Evolutionary conservation across 1,284 basidiomycete genomes (phyloP).

Genomic region (Tausonia pullulans): DNA sequence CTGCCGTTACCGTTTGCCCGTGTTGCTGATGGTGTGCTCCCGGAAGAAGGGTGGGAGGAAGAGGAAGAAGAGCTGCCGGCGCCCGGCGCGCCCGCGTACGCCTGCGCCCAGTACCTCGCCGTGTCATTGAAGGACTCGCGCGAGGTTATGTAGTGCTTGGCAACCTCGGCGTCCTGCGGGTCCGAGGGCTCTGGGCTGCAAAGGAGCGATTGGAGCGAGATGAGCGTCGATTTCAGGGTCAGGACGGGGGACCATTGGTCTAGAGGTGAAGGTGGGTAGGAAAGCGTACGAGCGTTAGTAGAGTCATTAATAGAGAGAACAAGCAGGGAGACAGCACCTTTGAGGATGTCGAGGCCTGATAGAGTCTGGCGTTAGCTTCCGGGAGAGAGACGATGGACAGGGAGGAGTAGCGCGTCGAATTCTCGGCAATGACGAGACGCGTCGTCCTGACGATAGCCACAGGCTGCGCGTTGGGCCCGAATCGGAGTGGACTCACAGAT

Average conservation of each 20-base stretch:
- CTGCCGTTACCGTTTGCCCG: slow-evolving; percentile 20
- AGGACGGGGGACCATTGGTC: slow-evolving; percentile 57
- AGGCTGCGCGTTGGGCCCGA: too few relatives aligned
- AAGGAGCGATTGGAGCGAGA: slow-evolving; percentile 89
- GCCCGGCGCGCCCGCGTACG: slow-evolving; percentile 63
- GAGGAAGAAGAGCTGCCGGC: not conserved
- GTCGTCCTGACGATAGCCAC: too few relatives aligned
- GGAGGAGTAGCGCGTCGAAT: too few relatives aligned
- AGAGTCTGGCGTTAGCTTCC: too few relatives aligned
- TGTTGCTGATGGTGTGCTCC: not conserved
- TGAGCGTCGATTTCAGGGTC: slow-evolving; percentile 92
- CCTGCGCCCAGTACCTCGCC: slow-evolving; percentile 85
- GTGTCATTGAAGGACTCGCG: slow-evolving; percentile 77
- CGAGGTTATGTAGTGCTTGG: slow-evolving; percentile 88
- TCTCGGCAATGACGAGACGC: too few relatives aligned
- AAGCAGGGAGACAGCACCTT: slow-evolving; percentile 58
- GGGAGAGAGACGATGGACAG: too few relatives aligned
- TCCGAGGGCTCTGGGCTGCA: slow-evolving; percentile 94
- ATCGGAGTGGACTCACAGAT: slow-evolving; percentile 30
- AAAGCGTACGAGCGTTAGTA: slow-evolving; percentile 4
- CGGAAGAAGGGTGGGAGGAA: not conserved
- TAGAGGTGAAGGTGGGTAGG: slow-evolving; percentile 20
- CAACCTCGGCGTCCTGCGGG: slow-evolving; percentile 94
- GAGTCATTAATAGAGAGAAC: not conserved
- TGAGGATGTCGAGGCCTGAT: slow-evolving; percentile 49